A percentile compares a stretch with the other conserved stretches of the same genome.
Evolutionary conservation across 2,329 filamentous ascomycete species (phyloP).

Genomic region (Blastomyces parvus): DNA sequence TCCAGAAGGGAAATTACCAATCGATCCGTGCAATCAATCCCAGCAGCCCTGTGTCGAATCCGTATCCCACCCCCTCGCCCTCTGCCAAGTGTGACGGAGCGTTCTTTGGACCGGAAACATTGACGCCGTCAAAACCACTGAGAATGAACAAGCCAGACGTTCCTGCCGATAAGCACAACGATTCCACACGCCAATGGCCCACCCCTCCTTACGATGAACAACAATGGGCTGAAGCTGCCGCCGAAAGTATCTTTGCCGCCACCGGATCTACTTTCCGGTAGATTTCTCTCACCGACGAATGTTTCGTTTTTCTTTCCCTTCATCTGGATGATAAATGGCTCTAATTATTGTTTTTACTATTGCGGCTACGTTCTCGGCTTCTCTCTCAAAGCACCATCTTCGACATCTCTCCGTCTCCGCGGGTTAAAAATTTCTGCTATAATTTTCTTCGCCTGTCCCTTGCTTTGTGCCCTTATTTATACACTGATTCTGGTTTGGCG

Average conservation of each 20-base stretch:
- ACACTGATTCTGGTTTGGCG: background rate
- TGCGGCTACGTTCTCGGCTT: background rate
- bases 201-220: conserved; percentile 91
- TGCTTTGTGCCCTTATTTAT: background rate
- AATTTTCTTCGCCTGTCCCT: background rate
- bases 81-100: conserved; percentile 75
- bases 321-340: conserved; percentile 3
- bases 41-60: conserved; percentile 31
- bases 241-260: conserved; percentile 71
- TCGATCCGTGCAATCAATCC: conserved; percentile 13
- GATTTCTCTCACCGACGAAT: conserved; percentile 7
- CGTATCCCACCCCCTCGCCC: conserved; percentile 63
- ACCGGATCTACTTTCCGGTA: conserved; percentile 43
- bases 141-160: conserved; percentile 50
- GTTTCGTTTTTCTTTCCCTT: conserved; percentile 5
- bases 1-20: conserved; percentile 14
- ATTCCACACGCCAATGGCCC: conserved; percentile 66
- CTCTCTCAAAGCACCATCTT: background rate
- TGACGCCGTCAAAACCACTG: conserved; percentile 53
- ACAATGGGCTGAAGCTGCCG: conserved; percentile 78
- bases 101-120: conserved; percentile 54
- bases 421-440: background rate
- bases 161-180: conserved; percentile 40
- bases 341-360: background rate
- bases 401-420: background rate